These are phyloP conservation scores for Tulasnella sp. DNA, from an alignment of 768 basidiomycete species.

Conservation along the genomic window DNA sequence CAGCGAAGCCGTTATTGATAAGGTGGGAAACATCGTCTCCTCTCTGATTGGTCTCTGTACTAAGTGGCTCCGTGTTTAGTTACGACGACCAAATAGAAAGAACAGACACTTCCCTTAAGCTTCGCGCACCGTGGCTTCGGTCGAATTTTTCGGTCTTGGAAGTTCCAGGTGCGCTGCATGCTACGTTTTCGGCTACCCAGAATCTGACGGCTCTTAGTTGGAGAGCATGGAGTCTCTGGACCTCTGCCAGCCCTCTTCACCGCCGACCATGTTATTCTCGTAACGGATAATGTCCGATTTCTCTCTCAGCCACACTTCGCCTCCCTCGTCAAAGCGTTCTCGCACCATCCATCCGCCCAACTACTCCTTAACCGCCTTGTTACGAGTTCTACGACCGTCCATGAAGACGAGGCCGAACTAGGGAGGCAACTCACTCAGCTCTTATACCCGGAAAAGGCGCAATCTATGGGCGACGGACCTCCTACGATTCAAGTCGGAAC, in stretches of 20 bases:
- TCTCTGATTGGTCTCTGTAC: background rate
- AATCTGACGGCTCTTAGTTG: too few relatives aligned
- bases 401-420: slow-evolving; percentile 6
- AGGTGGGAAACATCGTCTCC: background rate
- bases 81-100: background rate
- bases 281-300: slow-evolving; percentile 12
- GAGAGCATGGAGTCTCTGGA: too few relatives aligned
- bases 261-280: slow-evolving; percentile 7
- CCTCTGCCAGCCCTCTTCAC: background rate
- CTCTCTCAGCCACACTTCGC: slow-evolving; percentile 1
- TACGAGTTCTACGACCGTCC: background rate
- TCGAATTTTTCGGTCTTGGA: background rate
- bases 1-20: background rate
- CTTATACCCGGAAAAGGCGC: background rate
- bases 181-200: too few relatives aligned
- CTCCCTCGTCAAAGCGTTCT: background rate
- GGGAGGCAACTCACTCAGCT: background rate
- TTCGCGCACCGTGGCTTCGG: background rate
- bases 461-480: background rate
- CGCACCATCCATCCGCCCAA: background rate
- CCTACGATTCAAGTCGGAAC: background rate
- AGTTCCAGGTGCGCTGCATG: background rate
- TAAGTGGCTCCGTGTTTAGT: background rate
- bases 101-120: background rate
- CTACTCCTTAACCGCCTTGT: slow-evolving; percentile 4